These are phyloP conservation scores for Ulmus americana DNA, from an alignment of 331 rosid species.

Conservation along the genomic window DNA sequence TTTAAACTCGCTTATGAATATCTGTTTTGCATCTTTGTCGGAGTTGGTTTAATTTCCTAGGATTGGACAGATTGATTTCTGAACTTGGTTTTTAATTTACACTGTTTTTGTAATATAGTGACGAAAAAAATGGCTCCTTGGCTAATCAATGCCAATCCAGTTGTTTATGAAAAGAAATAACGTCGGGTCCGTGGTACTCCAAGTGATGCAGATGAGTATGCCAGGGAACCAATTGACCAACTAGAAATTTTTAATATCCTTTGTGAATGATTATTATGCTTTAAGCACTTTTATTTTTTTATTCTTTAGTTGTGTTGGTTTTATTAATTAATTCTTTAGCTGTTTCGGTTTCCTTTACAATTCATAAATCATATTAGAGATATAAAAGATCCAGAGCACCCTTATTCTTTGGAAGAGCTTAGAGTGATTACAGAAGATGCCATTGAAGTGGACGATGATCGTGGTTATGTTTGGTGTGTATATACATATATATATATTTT, in stretches of 20 bases:
- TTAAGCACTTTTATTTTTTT: background rate
- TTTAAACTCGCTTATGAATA: no score
- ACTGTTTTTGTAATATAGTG: no score
- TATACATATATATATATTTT: background rate
- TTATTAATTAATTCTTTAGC: background rate
- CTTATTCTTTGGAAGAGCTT: conserved; percentile 90
- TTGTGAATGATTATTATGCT: background rate
- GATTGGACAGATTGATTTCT: no score
- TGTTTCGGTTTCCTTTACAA: conserved; percentile 36
- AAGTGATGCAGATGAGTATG: conserved; percentile 34
- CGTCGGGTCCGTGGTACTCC: conserved; percentile 54
- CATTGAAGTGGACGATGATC: conserved; percentile 66
- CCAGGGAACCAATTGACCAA: conserved; percentile 61
- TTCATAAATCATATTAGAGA: conserved; percentile 86
- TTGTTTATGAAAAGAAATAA: conserved; percentile 73
- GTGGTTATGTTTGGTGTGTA: conserved; percentile 62
- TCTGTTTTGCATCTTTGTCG: no score
- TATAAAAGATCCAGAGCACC: conserved; percentile 92
- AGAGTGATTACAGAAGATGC: conserved; percentile 88
- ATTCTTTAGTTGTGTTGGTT: background rate
- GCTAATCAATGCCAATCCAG: conserved; percentile 78
- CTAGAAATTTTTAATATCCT: conserved; percentile 92
- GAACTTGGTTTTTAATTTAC: no score
- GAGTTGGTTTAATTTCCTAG: no score
- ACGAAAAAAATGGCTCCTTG: conserved; percentile 46